phyloP scores from a whole-genome alignment of 768 basidiomycete species.

The Tricholoma hemisulphureum region DNA sequence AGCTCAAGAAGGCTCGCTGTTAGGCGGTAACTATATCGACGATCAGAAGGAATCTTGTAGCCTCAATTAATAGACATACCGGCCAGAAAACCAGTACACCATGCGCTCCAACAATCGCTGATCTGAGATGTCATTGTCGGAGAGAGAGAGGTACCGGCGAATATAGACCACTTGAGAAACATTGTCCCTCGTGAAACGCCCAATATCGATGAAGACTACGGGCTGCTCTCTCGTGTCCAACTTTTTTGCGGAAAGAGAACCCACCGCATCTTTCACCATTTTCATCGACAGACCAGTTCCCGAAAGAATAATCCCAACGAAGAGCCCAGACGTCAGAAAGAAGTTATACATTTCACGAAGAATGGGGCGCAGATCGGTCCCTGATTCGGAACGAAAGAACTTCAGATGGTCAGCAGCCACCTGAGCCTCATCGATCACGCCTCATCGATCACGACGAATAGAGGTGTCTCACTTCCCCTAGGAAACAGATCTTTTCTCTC shows the following conservation, averaged over 20 bases:
- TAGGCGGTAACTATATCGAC: background rate
- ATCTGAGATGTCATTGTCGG: slow-evolving; percentile 13
- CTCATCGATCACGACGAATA: slow-evolving; percentile 16
- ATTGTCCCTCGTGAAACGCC: slow-evolving; percentile 5
- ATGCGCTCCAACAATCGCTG: slow-evolving; percentile 17
- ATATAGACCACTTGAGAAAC: background rate
- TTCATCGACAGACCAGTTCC: slow-evolving; percentile 14
- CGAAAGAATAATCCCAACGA: slow-evolving; percentile 11
- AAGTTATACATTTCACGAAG: slow-evolving; percentile 9
- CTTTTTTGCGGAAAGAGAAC: slow-evolving; percentile 6
- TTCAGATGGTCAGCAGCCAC: slow-evolving; percentile 9
- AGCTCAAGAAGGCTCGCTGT: slow-evolving; percentile 15
- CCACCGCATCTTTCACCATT: slow-evolving; percentile 5
- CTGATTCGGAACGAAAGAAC: slow-evolving; percentile 9
- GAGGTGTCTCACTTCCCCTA: background rate
- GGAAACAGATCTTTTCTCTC: background rate
- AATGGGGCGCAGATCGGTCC: slow-evolving; percentile 9
- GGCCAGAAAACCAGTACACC: slow-evolving; percentile 17
- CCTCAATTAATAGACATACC: slow-evolving; percentile 10
- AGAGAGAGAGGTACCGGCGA: slow-evolving; percentile 11
- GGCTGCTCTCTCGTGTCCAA: background rate
- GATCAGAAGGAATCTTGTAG: slow-evolving; percentile 7
- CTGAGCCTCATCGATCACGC: slow-evolving; percentile 16
- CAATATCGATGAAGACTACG: slow-evolving; percentile 9
- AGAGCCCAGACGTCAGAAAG: slow-evolving; percentile 2